Base-by-base conservation (phyloP, 2,329 filamentous ascomycete species). In the Trichoderma harzianum region DNA sequence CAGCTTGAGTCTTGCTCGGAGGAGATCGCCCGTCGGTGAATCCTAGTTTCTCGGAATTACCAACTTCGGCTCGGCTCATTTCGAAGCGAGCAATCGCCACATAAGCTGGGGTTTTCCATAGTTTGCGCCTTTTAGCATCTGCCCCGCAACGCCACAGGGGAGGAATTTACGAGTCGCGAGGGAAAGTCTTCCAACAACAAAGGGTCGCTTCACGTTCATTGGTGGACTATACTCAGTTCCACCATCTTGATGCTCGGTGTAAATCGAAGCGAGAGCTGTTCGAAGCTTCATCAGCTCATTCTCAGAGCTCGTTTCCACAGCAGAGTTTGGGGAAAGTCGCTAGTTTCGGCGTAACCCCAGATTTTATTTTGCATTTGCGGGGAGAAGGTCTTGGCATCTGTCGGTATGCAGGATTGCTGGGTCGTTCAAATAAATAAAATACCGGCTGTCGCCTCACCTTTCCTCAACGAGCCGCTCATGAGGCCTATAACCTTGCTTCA, bases 61-160 rank as follows among this genome's bases (percentile, higher is more conserved):
- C 18, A 58, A 14, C n/a, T 21, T 69, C 66, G 66, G 66, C 55
- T 69, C 66, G 66, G 66, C 34, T 61, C 55, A 69, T 61, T 61
- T 69, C 21, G 16, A 32, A 43, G 66, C 66, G 66, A 69, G 66
- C 18, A 16, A 14, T 18, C 18, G 11, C 26, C 18, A 30, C 24
- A n/a, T 7, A 36, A 39, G 16, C 21, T 53, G 21, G 21, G 32
- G 47, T 6, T 36, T 55, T 28, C 16, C 14, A 36, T 53, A 34
- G 47, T 18, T 24, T 65, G 30, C 32, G n/a, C n/a, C 34, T 47
- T 21, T 18, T 39, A 5, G 12, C 26, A 21, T 16, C 5, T 43
- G 53, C 66, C 66, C 66, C 66, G 55, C 66, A 61, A 36, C 53
- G 12, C 36, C 43, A 61, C 47, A 26, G 14, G 18, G 11, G 32